Evolutionary conservation across 768 basidiomycete genomes (phyloP).

Genomic region (Terana coerulea): DNA sequence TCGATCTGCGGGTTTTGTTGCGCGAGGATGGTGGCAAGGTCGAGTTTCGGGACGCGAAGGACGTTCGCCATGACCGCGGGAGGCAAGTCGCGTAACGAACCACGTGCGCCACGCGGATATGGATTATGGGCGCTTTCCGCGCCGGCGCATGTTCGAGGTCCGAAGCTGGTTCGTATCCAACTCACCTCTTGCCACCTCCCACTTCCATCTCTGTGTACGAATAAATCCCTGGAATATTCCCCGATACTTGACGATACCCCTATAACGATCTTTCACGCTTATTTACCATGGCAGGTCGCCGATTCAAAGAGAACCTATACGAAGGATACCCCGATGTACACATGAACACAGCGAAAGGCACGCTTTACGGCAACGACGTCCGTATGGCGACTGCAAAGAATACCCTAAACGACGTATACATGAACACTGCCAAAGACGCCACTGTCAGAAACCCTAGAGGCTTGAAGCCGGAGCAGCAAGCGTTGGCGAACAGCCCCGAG

Average conservation of each 20-base stretch:
- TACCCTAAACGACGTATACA: constrained; percentile 54
- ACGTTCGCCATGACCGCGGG: constrained; percentile 12
- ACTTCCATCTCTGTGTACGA: neutral
- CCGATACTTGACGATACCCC: constrained; percentile 2
- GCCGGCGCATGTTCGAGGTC: neutral
- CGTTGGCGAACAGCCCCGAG: constrained; percentile 79
- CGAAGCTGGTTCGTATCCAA: neutral
- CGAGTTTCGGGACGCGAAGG: constrained; percentile 45
- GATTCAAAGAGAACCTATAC: constrained; percentile 24
- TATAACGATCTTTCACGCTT: neutral
- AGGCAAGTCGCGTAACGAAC: neutral
- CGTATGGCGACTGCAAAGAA: constrained; percentile 66
- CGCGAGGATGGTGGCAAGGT: constrained; percentile 52
- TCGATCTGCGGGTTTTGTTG: constrained; percentile 61
- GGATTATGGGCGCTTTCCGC: neutral
- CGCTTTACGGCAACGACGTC: constrained; percentile 44
- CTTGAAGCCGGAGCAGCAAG: constrained; percentile 79
- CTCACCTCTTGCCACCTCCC: neutral
- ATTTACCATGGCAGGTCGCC: constrained; percentile 1
- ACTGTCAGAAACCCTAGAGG: constrained; percentile 52
- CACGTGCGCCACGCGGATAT: neutral
- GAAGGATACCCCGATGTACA: constrained; percentile 61
- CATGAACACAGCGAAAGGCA: constrained; percentile 78
- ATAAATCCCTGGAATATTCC: neutral
- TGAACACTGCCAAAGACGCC: constrained; percentile 60